phyloP scores from a whole-genome alignment of 805 yeast species.

The Saccharomycopsis sp. region DNA sequence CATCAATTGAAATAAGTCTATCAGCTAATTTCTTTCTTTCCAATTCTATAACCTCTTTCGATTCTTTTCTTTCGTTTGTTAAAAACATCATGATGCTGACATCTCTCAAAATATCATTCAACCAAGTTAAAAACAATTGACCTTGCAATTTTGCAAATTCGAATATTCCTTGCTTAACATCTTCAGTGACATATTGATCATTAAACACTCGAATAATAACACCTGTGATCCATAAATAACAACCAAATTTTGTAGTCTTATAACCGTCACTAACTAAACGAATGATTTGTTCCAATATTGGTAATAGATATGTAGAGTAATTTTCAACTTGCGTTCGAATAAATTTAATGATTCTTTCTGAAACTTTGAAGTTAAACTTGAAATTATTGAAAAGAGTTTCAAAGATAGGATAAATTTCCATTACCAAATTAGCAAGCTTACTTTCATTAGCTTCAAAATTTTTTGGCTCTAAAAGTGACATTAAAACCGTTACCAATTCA shows the following conservation, averaged over 20 bases:
- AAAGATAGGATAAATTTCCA: conserved; percentile 57
- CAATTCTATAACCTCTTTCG: neutral
- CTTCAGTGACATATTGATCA: conserved; percentile 43
- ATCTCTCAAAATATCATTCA: conserved; percentile 2
- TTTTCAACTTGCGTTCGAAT: conserved; percentile 59
- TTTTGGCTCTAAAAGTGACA: conserved; percentile 47
- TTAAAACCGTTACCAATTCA: conserved; percentile 58
- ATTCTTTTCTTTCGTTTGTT: neutral
- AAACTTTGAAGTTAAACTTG: conserved; percentile 54
- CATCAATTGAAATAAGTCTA: conserved; percentile 34
- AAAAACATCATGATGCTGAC: conserved; percentile 4
- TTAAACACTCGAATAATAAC: conserved; percentile 65
- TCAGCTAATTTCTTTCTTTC: conserved; percentile 4
- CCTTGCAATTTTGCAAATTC: conserved; percentile 43
- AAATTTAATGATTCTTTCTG: conserved; percentile 70
- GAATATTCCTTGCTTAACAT: conserved; percentile 58
- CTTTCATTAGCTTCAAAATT: conserved; percentile 27
- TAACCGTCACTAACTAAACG: conserved; percentile 65
- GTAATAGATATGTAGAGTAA: conserved; percentile 47
- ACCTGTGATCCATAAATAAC: conserved; percentile 89
- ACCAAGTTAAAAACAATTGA: conserved; percentile 13
- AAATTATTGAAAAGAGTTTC: conserved; percentile 41
- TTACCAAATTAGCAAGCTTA: conserved; percentile 48
- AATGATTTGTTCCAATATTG: conserved; percentile 59
- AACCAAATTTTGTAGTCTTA: conserved; percentile 61